Base-by-base conservation (phyloP, 2,329 filamentous ascomycete genomes). In the Hypoxylon sp. region DNA sequence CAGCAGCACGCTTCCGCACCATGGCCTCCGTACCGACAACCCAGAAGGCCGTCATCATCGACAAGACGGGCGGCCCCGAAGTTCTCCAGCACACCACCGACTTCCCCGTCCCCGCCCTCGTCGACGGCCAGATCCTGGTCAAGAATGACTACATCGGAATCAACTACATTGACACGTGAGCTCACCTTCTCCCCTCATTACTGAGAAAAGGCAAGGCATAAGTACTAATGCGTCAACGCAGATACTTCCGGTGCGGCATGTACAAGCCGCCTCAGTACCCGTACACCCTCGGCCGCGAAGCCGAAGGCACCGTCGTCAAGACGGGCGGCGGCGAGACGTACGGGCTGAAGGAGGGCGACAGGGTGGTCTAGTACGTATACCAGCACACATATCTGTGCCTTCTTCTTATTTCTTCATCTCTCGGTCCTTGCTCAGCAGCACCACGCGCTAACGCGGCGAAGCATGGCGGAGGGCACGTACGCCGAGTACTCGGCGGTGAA, bases 161-260 rank as follows among this genome's bases (percentile, higher is more conserved):
- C 60, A 97, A 97, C 77, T 97, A 84, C 77, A 96, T 97, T 69
- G 93, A 97, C 75, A 96, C 79, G 82, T 87, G 74, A 67, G 77
- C 64, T 10, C 42, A 57, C 3, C 23, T 40, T 48, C 27, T n/a
- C 18, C 10, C 7, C n/a, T n/a, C n/a, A n/a, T n/a, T n/a, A 15
- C n/a, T 21, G 21, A 17, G 13, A n/a, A 37, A 21, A 21, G 15
- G 21, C 20, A 42, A 11, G 41, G 24, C 41, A 26, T 4, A 29
- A 26, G n/a, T 17, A 51, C 45, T 53, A 26, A 45, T 37, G 2
- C 3, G 2, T 11, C 8, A 20, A 29, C 27, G 31, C 42, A 86
- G 82, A 33, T 96, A 97, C 77, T 96, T 93, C 83, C 91, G 93
- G 72, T 86, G 83, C 10, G 93, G 93, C 9, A 84, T 96, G 47